phyloP scores from a whole-genome alignment of 176 grass and related monocot species.

The Chloris gayana region DNA sequence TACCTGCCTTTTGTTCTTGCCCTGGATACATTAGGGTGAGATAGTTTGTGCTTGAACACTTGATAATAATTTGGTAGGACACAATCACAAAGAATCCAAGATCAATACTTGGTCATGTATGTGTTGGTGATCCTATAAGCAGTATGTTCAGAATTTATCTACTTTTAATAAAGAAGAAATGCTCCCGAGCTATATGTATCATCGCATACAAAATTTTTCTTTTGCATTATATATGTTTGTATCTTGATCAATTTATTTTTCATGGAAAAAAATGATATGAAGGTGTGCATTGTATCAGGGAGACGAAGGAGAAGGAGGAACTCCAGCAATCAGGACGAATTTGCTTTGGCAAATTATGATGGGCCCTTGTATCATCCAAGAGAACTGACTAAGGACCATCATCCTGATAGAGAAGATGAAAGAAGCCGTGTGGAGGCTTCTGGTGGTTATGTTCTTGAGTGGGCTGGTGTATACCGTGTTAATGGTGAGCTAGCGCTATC shows the following conservation, averaged over 20 bases:
- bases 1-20: conserved; percentile 16
- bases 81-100: neutral
- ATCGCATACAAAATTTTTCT: neutral
- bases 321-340: conserved; percentile 34
- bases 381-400: conserved; percentile 91
- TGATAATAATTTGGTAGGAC: conserved; percentile 1
- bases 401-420: conserved; percentile 96
- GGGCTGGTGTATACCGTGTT: conserved; percentile 83
- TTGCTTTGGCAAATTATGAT: conserved; percentile 63
- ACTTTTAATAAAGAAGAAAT: conserved; percentile 16
- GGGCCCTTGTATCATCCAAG: conserved; percentile 64
- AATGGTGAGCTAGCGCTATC: conserved; percentile 91
- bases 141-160: neutral
- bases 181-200: neutral
- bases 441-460: conserved; percentile 86
- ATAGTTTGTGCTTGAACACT: conserved; percentile 1
- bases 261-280: conserved; percentile 25
- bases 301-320: conserved; percentile 69
- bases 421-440: conserved; percentile 86
- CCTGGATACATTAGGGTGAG: neutral
- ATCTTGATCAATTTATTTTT: conserved; percentile 12
- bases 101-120: conserved; percentile 30
- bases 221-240: neutral
- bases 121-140: conserved; percentile 11
- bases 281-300: conserved; percentile 45